These are phyloP conservation scores for Cryptosporidium ryanae DNA, from an alignment of 169 alveolate species.

Conservation along the genomic window DNA sequence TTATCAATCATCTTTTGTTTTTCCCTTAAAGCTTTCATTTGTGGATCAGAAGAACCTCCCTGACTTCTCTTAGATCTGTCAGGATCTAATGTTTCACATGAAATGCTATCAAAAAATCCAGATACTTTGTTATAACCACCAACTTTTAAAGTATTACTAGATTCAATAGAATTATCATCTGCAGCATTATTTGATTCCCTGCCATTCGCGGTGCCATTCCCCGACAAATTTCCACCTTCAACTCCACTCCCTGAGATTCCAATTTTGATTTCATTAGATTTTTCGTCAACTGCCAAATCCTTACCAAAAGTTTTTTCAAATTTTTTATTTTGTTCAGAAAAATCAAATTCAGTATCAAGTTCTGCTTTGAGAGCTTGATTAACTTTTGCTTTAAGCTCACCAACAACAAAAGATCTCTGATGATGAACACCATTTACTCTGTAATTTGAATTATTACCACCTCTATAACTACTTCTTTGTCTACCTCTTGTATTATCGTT, in stretches of 20 bases:
- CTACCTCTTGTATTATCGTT: conserved; percentile 41
- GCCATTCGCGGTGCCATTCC: background rate
- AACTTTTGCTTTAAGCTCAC: conserved; percentile 62
- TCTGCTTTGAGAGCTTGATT: conserved; percentile 75
- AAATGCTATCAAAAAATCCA: conserved; percentile 71
- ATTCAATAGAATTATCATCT: background rate
- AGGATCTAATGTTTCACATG: conserved; percentile 71
- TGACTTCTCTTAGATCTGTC: conserved; percentile 33
- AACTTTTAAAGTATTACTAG: conserved; percentile 8
- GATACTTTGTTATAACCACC: conserved; percentile 63
- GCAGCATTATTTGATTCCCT: background rate
- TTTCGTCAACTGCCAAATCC: background rate
- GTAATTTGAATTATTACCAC: conserved; percentile 20
- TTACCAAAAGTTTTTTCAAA: conserved; percentile 44
- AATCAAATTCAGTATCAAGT: conserved; percentile 67
- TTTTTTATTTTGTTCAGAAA: conserved; percentile 71
- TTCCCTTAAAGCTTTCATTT: conserved; percentile 47
- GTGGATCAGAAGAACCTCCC: conserved; percentile 48
- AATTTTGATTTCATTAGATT: background rate
- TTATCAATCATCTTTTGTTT: conserved; percentile 56
- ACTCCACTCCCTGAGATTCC: background rate
- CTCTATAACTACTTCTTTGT: conserved; percentile 19
- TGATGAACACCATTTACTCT: background rate
- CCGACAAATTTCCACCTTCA: background rate
- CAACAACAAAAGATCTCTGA: conserved; percentile 65